Conservation (phyloP, 495 filamentous ascomycete genomes). For the Pyrenula massariospora region DNA sequence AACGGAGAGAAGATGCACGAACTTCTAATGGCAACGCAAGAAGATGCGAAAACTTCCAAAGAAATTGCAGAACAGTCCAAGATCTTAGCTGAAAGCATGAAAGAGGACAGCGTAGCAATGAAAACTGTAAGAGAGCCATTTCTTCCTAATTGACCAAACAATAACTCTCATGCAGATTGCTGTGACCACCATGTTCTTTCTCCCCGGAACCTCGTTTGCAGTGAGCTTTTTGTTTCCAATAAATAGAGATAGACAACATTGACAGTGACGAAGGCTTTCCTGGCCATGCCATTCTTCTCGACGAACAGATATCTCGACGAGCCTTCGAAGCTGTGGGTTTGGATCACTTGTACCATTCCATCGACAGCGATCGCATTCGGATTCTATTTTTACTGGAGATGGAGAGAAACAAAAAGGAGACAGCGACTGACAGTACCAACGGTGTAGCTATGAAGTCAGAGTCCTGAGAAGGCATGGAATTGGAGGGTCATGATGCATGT, state of each 20-base stretch:
- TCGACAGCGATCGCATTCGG: constrained; percentile 3
- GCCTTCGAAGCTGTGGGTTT: constrained; percentile 1
- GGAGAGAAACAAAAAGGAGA: not conserved
- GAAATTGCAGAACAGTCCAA: not conserved
- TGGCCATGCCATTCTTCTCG: constrained; percentile 5
- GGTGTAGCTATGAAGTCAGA: too few relatives aligned
- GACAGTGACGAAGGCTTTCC: not conserved
- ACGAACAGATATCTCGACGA: not conserved
- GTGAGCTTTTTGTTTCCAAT: not conserved
- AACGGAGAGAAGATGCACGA: not conserved
- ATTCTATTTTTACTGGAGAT: constrained; percentile 1
- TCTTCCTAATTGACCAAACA: too few relatives aligned
- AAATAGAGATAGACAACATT: not conserved
- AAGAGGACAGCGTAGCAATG: constrained; percentile 2
- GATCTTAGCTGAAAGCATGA: not conserved
- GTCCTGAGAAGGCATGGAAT: too few relatives aligned
- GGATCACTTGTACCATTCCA: constrained; percentile 5
- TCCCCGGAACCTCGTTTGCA: not conserved
- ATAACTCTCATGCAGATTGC: not conserved
- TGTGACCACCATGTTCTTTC: not conserved
- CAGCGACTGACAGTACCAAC: too few relatives aligned
- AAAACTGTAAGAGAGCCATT: constrained; percentile 1
- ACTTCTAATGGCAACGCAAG: not conserved
- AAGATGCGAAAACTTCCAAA: not conserved
- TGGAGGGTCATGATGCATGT: too few relatives aligned